Evolutionary conservation across 2,329 filamentous ascomycete genomes (phyloP), one percentile per base, ranked within the genome.

Genomic region (Passalora sequoiae): DNA sequence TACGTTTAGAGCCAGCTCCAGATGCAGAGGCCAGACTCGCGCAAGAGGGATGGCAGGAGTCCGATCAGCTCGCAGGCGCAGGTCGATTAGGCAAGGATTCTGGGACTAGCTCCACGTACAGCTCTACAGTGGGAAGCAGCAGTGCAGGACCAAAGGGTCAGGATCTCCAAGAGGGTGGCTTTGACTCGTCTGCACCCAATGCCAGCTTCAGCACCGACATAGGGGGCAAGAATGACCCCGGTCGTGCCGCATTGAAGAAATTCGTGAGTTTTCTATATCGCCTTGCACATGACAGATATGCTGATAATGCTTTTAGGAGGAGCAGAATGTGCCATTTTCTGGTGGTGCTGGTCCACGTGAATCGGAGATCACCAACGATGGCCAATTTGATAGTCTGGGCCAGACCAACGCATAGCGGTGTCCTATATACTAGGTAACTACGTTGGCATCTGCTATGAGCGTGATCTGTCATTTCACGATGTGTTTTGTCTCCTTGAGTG

Each of bases 171-270:
- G 55, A 59, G 33, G 57, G 55, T 13, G 68, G 43, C 50, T 65
- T 32, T 61, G 62, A 29, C 59, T 50, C 49, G 16, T 55, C 60
- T 20, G 62, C 60, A 6, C 65, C 66, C 16, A 77, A 77, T 46
- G 72, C 69, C 24, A 75, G 71, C 54, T 78, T 71, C 59, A 70
- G 58, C 17, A 61, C 64, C 10, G 71, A 77, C 17, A 73, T 81
- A 47, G 78, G 78, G 2, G 67, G 67, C 2, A 61, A 72, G 49
- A 68, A 77, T 29, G 78, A 82, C 53, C 77, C 79, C 3, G 72
- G 70, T 2, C 65, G 77, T 21, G 54, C 63, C 13, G 77, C 75
- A 5, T 59, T 73, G 59, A 41, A 54, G 13, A 57, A 64, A 38
- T 58, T 68, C 16, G 42, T 37, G 25, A 36, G 37, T 37, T 25